These are phyloP conservation scores for Maudiozyma serrabonitensis DNA, from an alignment of 805 yeast genomes.

Conservation along the genomic window DNA sequence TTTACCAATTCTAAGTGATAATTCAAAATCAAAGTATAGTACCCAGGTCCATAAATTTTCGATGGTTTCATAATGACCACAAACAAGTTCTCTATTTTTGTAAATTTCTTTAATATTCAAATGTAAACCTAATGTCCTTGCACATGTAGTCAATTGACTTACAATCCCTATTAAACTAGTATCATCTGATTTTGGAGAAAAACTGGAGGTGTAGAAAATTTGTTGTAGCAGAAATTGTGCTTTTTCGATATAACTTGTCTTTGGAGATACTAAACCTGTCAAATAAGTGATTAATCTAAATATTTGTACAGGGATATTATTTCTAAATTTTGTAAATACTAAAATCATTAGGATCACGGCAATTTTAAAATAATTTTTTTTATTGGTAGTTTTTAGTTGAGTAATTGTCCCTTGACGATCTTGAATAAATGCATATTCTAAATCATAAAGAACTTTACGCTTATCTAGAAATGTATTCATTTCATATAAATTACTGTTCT, in stretches of 20 bases:
- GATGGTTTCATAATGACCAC: conserved; percentile 16
- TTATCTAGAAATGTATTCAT: conserved; percentile 11
- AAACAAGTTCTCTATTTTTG: conserved; percentile 7
- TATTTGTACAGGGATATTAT: conserved; percentile 13
- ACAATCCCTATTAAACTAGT: conserved; percentile 13
- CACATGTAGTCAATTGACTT: conserved; percentile 10
- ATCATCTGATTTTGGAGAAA: conserved; percentile 18
- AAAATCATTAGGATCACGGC: conserved; percentile 23
- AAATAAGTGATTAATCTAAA: conserved; percentile 14
- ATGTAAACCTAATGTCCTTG: conserved; percentile 19
- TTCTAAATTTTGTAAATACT: conserved; percentile 9
- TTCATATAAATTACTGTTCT: conserved; percentile 8
- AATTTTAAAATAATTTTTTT: conserved; percentile 20
- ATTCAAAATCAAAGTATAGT: conserved; percentile 16
- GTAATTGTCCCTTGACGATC: conserved; percentile 5
- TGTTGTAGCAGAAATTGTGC: conserved; percentile 26
- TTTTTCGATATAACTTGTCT: conserved; percentile 22
- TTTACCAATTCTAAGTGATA: conserved; percentile 20
- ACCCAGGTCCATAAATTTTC: conserved; percentile 23
- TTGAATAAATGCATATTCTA: conserved; percentile 10
- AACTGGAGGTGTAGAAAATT: conserved; percentile 2
- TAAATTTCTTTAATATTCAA: conserved; percentile 12
- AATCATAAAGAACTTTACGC: conserved; percentile 16
- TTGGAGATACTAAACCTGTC: conserved; percentile 22
- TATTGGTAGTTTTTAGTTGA: conserved; percentile 7